Conservation (phyloP, 2,329 filamentous ascomycete species). For the Trichoderma arundinaceum region DNA sequence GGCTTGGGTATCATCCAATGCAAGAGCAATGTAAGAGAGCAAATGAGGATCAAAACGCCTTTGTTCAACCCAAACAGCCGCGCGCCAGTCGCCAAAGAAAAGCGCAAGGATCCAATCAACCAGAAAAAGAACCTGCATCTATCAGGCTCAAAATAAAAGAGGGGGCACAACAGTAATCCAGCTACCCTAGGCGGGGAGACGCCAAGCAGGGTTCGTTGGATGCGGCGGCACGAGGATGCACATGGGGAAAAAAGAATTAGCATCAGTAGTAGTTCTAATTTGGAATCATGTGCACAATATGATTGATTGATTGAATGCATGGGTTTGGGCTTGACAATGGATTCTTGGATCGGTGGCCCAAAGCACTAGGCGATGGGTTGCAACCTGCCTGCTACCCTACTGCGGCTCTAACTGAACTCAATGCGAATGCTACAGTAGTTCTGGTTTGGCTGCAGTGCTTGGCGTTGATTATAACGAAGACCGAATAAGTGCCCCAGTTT, state of each 20-base stretch:
- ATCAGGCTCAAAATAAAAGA: too few relatives aligned
- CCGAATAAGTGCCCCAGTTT: too few relatives aligned
- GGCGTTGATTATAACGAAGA: neutral
- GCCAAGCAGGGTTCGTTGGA: too few relatives aligned
- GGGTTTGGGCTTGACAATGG: slow-evolving; percentile 1
- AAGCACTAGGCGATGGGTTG: neutral
- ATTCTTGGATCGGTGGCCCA: neutral
- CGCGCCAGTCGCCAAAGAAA: slow-evolving; percentile 23
- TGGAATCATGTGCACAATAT: too few relatives aligned
- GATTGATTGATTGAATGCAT: neutral
- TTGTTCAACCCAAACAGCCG: slow-evolving; percentile 11
- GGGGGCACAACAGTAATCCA: too few relatives aligned
- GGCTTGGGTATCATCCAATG: too few relatives aligned
- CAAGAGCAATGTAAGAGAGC: too few relatives aligned
- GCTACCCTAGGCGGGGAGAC: too few relatives aligned
- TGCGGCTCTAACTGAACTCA: slow-evolving; percentile 20
- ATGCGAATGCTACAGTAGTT: neutral
- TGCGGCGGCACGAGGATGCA: too few relatives aligned
- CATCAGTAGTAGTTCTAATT: too few relatives aligned
- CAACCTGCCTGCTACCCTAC: neutral
- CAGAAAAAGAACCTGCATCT: neutral
- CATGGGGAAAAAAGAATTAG: too few relatives aligned
- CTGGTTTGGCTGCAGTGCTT: too few relatives aligned
- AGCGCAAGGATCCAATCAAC: neutral
- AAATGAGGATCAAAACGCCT: neutral